Evolutionary conservation across 2,329 filamentous ascomycete species (phyloP), one percentile per base, ranked within the genome.

Genomic region (Aureobasidium sp.): DNA sequence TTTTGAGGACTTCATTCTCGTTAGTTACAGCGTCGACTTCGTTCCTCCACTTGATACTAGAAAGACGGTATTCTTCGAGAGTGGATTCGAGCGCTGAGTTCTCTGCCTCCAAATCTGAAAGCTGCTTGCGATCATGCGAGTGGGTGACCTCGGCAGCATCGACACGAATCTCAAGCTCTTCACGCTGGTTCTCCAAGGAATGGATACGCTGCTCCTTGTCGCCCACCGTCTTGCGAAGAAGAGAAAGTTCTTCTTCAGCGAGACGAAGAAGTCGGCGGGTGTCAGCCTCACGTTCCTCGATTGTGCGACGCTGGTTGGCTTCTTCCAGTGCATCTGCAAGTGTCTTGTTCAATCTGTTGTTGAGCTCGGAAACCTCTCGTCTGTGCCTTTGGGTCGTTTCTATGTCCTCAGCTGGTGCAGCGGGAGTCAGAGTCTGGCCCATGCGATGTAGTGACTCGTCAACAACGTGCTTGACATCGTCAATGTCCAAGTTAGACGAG

Each of bases 1-100:
- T 86, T 68, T 87, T 86, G 62, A 97, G 79, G 66, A 88, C 87
- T 73, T 88, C 90, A 68, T 90, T 91, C 66, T 84, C 82, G 47
- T 76, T 74, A 66, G 80, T 81, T 51, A 79, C 79, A 36, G 81
- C 76, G 53, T 87, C 81, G 10, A 84, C 78, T 63, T 87, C 82
- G 48, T 79, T 75, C 50, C 82, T 81, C 78, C 84, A 84, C 66
- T 83, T 82, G 66, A 81, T 79, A 56, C 80, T 81, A 5, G 83
- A 83, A 15, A 81, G 71, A 46, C 84, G 83, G 70, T 88, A 87
- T 69, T 89, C 85, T 64, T 86, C 82, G 9, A 87, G 74, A 2
- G 82, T 87, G 57, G 78, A 82, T 65, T 86, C 80, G 27, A 87
- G 76, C 8, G 82, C 80, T 52, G 83, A 81, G 64, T 85, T 87